Percentiles rank a stretch among this genome's conserved stretches.
Conservation (phyloP, 1,139 yeast genomes). For the Zygosaccharomyces sapae region DNA sequence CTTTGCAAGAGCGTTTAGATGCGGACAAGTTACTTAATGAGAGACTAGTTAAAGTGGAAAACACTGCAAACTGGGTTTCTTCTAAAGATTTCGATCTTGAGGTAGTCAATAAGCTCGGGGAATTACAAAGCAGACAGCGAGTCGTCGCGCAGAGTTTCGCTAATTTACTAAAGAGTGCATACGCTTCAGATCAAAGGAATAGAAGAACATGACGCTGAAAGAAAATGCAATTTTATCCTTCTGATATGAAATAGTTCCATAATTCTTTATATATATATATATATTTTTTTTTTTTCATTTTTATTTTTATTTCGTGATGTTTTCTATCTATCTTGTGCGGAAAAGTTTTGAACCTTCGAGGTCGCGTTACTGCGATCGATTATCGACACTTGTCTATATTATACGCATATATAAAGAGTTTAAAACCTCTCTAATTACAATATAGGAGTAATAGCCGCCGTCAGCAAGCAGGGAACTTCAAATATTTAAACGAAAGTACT, state of each 20-base stretch:
- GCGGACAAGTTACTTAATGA: slow-evolving; percentile 23
- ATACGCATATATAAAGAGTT: background rate
- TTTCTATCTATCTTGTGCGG: background rate
- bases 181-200: slow-evolving; percentile 9
- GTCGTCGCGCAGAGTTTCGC: slow-evolving; percentile 26
- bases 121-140: slow-evolving; percentile 27
- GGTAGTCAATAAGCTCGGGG: slow-evolving; percentile 23
- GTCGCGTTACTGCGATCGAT: slow-evolving; percentile 13
- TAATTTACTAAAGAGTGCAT: slow-evolving; percentile 19
- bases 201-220: background rate
- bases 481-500: background rate
- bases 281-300: background rate
- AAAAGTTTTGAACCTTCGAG: slow-evolving; percentile 9
- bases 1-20: slow-evolving; percentile 19
- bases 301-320: slow-evolving; percentile 1
- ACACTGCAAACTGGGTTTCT: slow-evolving; percentile 19
- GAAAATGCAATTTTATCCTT: background rate
- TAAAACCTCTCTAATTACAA: background rate
- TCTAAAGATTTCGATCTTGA: slow-evolving; percentile 24
- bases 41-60: slow-evolving; percentile 24
- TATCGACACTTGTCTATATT: slow-evolving; percentile 8
- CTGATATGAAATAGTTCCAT: background rate
- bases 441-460: background rate
- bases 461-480: background rate
- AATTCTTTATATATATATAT: too few species aligned